Evolutionary conservation across 306 rosid species (phyloP), one percentile per base, ranked within the genome.

Genomic region (Luffa acutangula): DNA sequence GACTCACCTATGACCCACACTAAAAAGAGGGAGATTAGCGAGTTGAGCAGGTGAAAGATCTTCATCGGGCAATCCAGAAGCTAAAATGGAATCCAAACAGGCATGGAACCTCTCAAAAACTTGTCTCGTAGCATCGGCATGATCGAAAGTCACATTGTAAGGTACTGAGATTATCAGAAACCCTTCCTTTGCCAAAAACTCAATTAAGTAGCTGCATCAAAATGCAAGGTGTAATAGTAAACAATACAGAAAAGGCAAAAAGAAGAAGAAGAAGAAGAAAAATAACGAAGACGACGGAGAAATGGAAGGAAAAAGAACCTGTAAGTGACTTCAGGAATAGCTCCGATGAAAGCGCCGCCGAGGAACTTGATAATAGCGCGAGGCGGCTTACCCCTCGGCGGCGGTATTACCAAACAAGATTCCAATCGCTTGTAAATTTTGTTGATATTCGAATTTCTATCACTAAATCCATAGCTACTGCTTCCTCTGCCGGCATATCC

Each of bases 321-420:
- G 89, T 93, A 95, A 10, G 97, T 90, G 80, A 91, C 87, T 87
- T 95, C 93, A 67, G 97, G 99, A 78, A 89, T 92, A 83, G 97
- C 99, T 73, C 99, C 99, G 76, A 95, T 82, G 84, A 95, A 93
- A 45, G 97, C 99, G 74, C 99, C 99, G 21, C 97, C 99, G 54
- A 95, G 66, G 89, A 95, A 95, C 78, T 95, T 87, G 92, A 95
- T 81, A 80, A 95, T 86, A 34, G 99, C 99, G 4, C 93, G 89
- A 59, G 97, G 97, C 83, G 78, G 84, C 77, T 63, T 84, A 39
- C 88, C 92, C 9, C 10, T 65, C 5, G 88, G 81, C 5, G 86
- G 81, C 77, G 97, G 92, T n/a, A 91, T 76, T 33, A 92, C 92
- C 67, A 91, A 57, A 83, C 99, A 95, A 77, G 97, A 89, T 6